Percentiles rank a stretch among this genome's conserved stretches.
Conservation (phyloP, 1,284 basidiomycete genomes). For the Hemileia vastatrix region DNA sequence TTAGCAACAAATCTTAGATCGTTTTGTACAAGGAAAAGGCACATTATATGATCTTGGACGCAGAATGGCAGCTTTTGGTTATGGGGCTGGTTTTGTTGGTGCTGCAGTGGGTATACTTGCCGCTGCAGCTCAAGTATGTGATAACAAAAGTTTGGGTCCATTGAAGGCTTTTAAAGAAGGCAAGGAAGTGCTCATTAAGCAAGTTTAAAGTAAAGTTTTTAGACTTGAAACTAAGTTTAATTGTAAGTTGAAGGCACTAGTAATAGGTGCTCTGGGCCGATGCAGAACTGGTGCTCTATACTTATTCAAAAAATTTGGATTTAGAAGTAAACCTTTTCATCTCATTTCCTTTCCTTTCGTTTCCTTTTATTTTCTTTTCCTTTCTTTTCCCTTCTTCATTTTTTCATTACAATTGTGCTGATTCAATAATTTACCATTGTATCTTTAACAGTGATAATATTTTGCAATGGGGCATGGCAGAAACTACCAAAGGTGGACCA, state of each 20-base stretch:
- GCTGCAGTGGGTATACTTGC: conserved; percentile 87
- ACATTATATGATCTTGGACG: conserved; percentile 91
- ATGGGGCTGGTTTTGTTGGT: conserved; percentile 95
- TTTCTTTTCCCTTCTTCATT: not conserved
- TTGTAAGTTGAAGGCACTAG: conserved; percentile 73
- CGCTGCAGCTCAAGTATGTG: conserved; percentile 55
- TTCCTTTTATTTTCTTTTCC: not conserved
- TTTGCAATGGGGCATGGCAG: conserved; percentile 92
- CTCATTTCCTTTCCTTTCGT: no score
- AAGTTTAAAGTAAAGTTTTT: conserved; percentile 50
- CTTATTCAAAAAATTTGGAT: conserved; percentile 89
- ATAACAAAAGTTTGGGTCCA: conserved; percentile 51
- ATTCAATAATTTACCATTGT: not conserved
- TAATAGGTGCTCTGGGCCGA: conserved; percentile 90
- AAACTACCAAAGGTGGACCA: conserved; percentile 94
- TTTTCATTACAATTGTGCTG: no score
- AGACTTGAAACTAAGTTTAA: conserved; percentile 51
- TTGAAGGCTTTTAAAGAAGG: conserved; percentile 67
- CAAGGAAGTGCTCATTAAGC: conserved; percentile 65
- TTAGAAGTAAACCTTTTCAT: conserved; percentile 40
- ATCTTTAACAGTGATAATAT: conserved; percentile 69
- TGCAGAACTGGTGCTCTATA: conserved; percentile 96
- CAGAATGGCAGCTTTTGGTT: conserved; percentile 97
- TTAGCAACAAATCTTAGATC: conserved; percentile 76
- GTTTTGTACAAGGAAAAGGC: conserved; percentile 74